These are phyloP conservation scores for Colletotrichum tanaceti DNA, from an alignment of 2,329 filamentous ascomycete species.

Conservation along the genomic window DNA sequence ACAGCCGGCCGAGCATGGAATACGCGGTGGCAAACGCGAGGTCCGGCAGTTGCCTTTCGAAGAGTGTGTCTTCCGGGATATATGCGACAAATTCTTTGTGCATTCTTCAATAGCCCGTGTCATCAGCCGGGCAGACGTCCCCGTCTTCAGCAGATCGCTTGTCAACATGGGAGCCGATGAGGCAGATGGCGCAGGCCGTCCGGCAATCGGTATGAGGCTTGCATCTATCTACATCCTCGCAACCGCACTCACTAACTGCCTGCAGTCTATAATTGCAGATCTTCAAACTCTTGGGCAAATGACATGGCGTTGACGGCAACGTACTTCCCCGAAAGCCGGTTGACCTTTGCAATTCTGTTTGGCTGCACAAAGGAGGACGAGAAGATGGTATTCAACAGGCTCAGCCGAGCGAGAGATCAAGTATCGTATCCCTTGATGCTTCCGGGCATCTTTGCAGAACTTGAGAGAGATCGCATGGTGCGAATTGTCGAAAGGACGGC, in stretches of 20 bases:
- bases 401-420: constrained; percentile 19
- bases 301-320: constrained; percentile 6
- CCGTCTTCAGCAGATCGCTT: neutral
- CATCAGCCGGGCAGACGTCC: constrained; percentile 20
- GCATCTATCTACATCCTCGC: neutral
- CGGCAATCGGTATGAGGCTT: neutral
- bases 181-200: neutral
- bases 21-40: neutral
- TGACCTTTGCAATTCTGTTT: constrained; percentile 4
- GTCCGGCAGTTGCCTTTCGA: constrained; percentile 8
- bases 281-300: constrained; percentile 8
- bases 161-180: neutral
- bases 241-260: neutral
- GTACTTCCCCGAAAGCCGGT: neutral
- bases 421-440: constrained; percentile 45
- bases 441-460: constrained; percentile 48
- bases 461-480: constrained; percentile 46
- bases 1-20: too few relatives aligned
- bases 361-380: neutral
- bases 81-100: constrained; percentile 8
- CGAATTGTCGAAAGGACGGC: constrained; percentile 19
- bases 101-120: constrained; percentile 13
- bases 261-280: constrained; percentile 12
- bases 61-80: neutral
- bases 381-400: neutral